Evolutionary conservation across 768 basidiomycete genomes (phyloP).

Genomic region (Lactarius tabidus): DNA sequence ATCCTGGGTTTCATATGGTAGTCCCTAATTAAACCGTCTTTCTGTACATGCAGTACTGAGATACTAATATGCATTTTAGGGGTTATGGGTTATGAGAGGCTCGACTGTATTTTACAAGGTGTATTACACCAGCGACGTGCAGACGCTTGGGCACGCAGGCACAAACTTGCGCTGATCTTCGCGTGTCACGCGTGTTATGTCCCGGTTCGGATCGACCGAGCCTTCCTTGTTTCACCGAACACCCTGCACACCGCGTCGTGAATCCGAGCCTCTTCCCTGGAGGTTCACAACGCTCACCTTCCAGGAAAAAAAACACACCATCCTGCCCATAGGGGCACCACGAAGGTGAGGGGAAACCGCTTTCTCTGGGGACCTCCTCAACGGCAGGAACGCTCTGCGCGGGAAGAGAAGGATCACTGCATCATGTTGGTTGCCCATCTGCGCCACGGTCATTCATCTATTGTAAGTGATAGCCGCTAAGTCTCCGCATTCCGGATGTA

Average conservation of each 20-base stretch:
- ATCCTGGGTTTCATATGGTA: neutral
- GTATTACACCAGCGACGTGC: neutral
- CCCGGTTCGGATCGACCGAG: neutral
- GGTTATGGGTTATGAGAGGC: too few relatives aligned
- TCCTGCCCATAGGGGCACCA: neutral
- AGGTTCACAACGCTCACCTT: neutral
- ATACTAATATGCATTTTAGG: too few relatives aligned
- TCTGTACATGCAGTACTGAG: too few relatives aligned
- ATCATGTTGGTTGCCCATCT: neutral
- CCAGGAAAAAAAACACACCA: too few relatives aligned
- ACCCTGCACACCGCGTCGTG: neutral
- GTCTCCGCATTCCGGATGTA: neutral
- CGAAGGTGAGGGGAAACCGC: neutral
- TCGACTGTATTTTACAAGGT: too few relatives aligned
- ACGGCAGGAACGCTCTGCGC: too few relatives aligned
- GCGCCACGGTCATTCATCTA: neutral
- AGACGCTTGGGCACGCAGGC: neutral
- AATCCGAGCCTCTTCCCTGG: neutral
- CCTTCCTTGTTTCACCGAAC: neutral
- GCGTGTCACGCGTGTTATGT: too few relatives aligned
- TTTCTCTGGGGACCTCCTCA: neutral
- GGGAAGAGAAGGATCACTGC: neutral
- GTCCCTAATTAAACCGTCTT: too few relatives aligned
- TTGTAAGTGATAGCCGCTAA: neutral
- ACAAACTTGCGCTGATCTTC: neutral